Evolutionary conservation across 2,329 filamentous ascomycete genomes (phyloP).

Genomic region (Clonostachys rhizophaga): DNA sequence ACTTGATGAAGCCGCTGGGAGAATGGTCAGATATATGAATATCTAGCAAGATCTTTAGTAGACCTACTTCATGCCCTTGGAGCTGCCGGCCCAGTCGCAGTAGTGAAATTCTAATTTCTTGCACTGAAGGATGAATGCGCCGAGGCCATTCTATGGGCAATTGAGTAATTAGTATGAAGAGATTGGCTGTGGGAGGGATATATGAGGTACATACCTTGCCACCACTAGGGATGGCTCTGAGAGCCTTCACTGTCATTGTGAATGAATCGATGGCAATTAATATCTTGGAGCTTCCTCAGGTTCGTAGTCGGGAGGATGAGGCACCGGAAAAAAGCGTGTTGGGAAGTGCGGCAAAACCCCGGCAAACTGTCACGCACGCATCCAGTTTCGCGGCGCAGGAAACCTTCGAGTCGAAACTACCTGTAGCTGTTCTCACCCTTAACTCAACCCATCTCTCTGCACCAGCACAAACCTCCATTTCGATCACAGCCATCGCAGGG

Average conservation of each 20-base stretch:
- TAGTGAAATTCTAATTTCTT: conserved; percentile 94
- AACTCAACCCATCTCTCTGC: too few species aligned
- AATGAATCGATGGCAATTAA: conserved; percentile 1
- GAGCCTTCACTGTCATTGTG: conserved; percentile 51
- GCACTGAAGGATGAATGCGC: conserved; percentile 96
- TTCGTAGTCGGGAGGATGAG: too few species aligned
- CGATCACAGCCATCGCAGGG: too few species aligned
- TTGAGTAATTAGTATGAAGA: background rate
- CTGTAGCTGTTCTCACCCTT: too few species aligned
- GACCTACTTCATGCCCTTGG: conserved; percentile 85
- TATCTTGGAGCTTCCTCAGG: too few species aligned
- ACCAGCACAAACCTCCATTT: too few species aligned
- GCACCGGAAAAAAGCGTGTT: too few species aligned
- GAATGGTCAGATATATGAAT: conserved; percentile 11
- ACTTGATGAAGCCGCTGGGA: conserved; percentile 73
- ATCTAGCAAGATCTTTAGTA: background rate
- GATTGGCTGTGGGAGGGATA: background rate
- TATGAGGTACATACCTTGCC: conserved; percentile 40
- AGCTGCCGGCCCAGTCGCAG: conserved; percentile 94
- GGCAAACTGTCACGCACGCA: conserved; percentile 4
- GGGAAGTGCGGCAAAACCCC: conserved; percentile 8
- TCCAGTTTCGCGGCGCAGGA: too few species aligned
- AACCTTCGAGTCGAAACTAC: too few species aligned
- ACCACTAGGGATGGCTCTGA: conserved; percentile 41
- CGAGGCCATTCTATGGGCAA: conserved; percentile 78